Percentiles rank a stretch among this genome's conserved stretches.
Evolutionary conservation across 352 stramenopile genomes (phyloP).

Genomic region (Pythium dissimile): DNA sequence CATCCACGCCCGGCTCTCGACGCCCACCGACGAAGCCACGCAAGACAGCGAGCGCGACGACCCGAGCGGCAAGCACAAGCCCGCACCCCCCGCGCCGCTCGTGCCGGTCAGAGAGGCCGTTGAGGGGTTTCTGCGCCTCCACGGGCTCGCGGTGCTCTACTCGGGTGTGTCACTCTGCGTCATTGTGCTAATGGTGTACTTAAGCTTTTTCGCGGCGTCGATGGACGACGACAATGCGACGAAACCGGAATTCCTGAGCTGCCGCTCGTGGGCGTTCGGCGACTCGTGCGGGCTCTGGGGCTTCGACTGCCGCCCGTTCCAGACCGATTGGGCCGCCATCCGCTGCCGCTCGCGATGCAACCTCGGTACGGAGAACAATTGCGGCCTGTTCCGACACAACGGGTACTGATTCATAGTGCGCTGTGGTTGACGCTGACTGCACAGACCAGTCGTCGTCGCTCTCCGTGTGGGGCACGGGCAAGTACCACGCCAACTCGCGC

Average conservation of each 20-base stretch:
- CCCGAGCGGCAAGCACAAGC: constrained; percentile 16
- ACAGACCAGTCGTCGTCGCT: constrained; percentile 64
- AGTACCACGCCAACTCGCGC: constrained; percentile 71
- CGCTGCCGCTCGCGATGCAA: constrained; percentile 67
- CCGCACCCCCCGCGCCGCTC: neutral
- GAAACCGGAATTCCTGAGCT: constrained; percentile 56
- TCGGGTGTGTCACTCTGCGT: constrained; percentile 33
- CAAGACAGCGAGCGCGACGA: constrained; percentile 2
- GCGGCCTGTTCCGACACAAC: no score
- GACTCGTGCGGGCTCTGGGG: constrained; percentile 56
- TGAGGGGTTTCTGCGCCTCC: constrained; percentile 16
- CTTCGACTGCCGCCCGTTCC: constrained; percentile 38
- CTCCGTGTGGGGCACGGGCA: constrained; percentile 59
- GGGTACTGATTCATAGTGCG: no score
- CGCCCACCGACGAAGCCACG: neutral
- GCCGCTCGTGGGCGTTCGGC: constrained; percentile 61
- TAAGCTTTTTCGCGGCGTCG: constrained; percentile 71
- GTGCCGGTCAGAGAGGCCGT: constrained; percentile 1
- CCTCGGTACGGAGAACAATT: constrained; percentile 48
- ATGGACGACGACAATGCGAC: constrained; percentile 39
- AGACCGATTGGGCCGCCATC: constrained; percentile 37
- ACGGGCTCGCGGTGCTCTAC: constrained; percentile 48
- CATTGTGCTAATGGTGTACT: constrained; percentile 58
- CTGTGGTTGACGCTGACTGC: neutral
- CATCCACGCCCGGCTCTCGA: neutral